Percentiles rank a stretch among this genome's conserved stretches.
Evolutionary conservation across 768 basidiomycete species (phyloP).

Genomic region (Gelatoporia subvermispora): DNA sequence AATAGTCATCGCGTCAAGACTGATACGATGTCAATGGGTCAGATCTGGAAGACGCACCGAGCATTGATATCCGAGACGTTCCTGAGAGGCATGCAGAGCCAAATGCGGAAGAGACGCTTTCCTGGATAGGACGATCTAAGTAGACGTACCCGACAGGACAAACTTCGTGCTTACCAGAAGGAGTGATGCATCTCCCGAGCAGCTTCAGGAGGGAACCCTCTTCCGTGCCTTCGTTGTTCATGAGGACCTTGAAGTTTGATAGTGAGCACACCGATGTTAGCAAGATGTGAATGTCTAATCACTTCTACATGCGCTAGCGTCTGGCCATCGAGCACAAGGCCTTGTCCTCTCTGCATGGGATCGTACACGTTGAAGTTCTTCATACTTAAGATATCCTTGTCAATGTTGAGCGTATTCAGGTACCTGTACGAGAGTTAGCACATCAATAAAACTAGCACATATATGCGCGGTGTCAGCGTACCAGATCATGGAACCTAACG

Average conservation of each 20-base stretch:
- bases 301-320: conserved; percentile 95
- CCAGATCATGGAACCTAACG: conserved; percentile 92
- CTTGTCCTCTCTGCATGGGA: conserved; percentile 87
- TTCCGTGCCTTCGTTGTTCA: conserved; percentile 91
- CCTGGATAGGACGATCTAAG: conserved; percentile 40
- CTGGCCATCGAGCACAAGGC: conserved; percentile 87
- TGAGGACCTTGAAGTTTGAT: conserved; percentile 51
- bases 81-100: conserved; percentile 90
- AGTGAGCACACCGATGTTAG: conserved; percentile 5
- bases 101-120: conserved; percentile 93
- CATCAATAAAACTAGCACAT: not conserved
- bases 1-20: not conserved
- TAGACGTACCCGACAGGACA: not conserved
- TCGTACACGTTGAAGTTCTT: conserved; percentile 97
- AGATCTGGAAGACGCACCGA: conserved; percentile 44
- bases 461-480: conserved; percentile 26
- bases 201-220: conserved; percentile 87
- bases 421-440: conserved; percentile 44
- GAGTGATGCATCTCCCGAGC: conserved; percentile 80
- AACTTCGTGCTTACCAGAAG: conserved; percentile 61
- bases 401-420: conserved; percentile 89
- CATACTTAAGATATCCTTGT: conserved; percentile 92
- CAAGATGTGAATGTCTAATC: conserved; percentile 1
- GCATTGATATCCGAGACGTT: conserved; percentile 83
- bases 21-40: not conserved